Evolutionary conservation across 495 filamentous ascomycete genomes (phyloP), one percentile per base, ranked within the genome.

Genomic region (Penicillium robsamsonii): DNA sequence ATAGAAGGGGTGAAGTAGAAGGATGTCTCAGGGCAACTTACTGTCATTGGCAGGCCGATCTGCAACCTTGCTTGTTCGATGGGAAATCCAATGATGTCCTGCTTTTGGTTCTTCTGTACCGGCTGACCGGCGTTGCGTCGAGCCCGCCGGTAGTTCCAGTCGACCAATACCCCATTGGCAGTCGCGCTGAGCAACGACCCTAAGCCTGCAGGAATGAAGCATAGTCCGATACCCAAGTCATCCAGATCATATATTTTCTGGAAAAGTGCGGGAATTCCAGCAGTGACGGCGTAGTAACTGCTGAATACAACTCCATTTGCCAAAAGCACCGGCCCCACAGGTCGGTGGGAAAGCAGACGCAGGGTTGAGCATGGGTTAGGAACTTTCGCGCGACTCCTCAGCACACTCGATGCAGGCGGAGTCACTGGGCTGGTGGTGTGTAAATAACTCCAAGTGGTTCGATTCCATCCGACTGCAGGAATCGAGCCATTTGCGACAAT

Each of bases 131-230:
- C 12, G 25, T 27, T 22, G 9, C 35, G 3, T 17, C 65, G 66
- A 25, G 67, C 55, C 13, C 73, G 70, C 11, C 73, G 64, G 53
- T 76, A 81, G 48, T 81, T 77, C 73, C 75, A 77, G 55, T 82
- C 78, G 2, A 83, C 62, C 2, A 79, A 42, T 67, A 91, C 84
- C 55, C 92, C 92, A 72, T 93, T 91, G 58, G 90, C 62, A 87
- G 87, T 62, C 82, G 90, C 66, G 87, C 92, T 63, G 25, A 65
- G 9, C 4, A 96, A 81, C 30, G 90, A 92, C 42, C 92, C 73
- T 0, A 70, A 18, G 0, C 70, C 73, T 5, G 71, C 63, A 0
- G 77, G 70, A 4, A 72, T 66, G 24, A 69, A 77, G 40, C 66
- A 56, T 8, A 76, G 58, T 2, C 76, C 74, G 30, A 78, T 70